A percentile compares a stretch with the other conserved stretches of the same genome.
Conservation (phyloP, 257 asterid species). For the Solanum chilense region DNA sequence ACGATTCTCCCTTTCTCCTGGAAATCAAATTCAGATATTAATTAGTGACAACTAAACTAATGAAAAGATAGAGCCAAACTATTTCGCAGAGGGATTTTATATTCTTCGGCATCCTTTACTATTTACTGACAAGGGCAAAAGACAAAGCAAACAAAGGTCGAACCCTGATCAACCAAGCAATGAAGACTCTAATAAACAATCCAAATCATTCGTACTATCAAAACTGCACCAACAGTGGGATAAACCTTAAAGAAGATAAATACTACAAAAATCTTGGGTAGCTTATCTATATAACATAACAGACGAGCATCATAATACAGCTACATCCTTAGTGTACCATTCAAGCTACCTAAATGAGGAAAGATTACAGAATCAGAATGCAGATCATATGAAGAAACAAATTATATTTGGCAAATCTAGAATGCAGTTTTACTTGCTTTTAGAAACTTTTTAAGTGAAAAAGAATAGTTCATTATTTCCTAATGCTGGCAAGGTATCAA, state of each 20-base stretch:
- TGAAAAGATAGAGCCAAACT: not conserved
- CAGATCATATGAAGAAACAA: not conserved
- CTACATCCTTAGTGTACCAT: not conserved
- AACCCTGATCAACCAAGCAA: not conserved
- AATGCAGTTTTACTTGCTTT: not conserved
- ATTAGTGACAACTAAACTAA: not conserved
- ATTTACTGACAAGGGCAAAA: not conserved
- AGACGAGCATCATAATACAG: not conserved
- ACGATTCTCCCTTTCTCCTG: constrained; percentile 69
- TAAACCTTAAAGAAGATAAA: not conserved
- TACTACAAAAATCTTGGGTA: not conserved
- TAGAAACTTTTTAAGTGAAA: not conserved
- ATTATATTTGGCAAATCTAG: not conserved
- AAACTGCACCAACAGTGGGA: not conserved
- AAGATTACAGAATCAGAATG: not conserved
- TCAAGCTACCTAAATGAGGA: not conserved
- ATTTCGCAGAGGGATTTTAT: not conserved
- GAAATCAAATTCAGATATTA: not conserved
- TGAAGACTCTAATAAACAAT: not conserved
- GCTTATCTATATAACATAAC: not conserved
- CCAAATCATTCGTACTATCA: not conserved
- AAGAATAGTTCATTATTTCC: not conserved
- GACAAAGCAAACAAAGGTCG: not conserved
- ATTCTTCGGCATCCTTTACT: not conserved
- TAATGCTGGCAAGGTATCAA: not conserved